A percentile compares a stretch with the other conserved stretches of the same genome.
phyloP scores from a whole-genome alignment of 2,329 filamentous ascomycete genomes.

The Clonostachys chloroleuca region DNA sequence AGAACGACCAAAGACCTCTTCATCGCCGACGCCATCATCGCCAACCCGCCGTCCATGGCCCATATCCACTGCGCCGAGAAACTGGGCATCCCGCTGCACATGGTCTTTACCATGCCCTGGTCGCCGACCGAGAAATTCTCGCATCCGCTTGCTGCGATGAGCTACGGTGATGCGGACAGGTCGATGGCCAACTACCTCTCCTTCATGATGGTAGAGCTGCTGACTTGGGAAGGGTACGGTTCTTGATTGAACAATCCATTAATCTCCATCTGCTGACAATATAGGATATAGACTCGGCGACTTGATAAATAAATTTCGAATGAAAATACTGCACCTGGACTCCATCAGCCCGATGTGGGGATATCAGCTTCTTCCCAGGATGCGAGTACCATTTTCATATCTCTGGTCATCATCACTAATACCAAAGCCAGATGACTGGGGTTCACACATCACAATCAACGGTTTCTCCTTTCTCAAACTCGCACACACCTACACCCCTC shows the following conservation, averaged over 20 bases:
- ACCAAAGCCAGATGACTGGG: slow-evolving; percentile 61
- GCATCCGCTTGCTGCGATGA: slow-evolving; percentile 54
- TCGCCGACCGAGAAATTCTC: slow-evolving; percentile 92
- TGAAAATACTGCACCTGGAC: slow-evolving; percentile 53
- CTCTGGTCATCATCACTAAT: slow-evolving; percentile 66
- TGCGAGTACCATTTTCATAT: slow-evolving; percentile 65
- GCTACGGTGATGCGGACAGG: slow-evolving; percentile 22
- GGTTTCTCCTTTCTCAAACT: slow-evolving; percentile 13
- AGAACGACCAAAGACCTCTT: slow-evolving; percentile 51
- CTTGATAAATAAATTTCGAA: slow-evolving; percentile 66
- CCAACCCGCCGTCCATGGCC: slow-evolving; percentile 94
- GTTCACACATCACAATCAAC: slow-evolving; percentile 28
- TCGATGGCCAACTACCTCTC: slow-evolving; percentile 80
- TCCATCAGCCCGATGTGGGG: slow-evolving; percentile 56
- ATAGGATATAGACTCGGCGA: slow-evolving; percentile 49
- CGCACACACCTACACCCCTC: slow-evolving; percentile 30
- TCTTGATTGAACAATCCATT: background rate
- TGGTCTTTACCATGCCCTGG: slow-evolving; percentile 99
- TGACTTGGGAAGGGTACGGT: slow-evolving; percentile 65
- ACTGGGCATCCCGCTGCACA: slow-evolving; percentile 88
- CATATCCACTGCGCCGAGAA: slow-evolving; percentile 97
- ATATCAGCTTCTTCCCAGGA: slow-evolving; percentile 56
- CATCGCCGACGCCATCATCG: slow-evolving; percentile 88
- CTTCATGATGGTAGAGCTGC: slow-evolving; percentile 88
- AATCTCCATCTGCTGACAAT: background rate